Evolutionary conservation across 1,284 basidiomycete genomes (phyloP).

Genomic region (Termitomyces sp.): DNA sequence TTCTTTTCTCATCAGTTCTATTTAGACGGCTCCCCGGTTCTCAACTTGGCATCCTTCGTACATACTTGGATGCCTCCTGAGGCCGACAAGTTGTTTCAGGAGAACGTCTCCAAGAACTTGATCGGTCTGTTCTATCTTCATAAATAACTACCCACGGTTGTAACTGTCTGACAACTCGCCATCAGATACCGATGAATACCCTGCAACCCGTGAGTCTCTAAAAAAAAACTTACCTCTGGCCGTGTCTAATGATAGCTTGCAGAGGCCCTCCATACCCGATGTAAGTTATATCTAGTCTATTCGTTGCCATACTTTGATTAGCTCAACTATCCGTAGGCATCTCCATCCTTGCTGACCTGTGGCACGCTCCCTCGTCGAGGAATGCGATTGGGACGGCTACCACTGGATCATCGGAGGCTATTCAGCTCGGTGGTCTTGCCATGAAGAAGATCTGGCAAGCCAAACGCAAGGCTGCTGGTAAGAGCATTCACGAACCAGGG

Average conservation of each 20-base stretch:
- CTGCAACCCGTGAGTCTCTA: slow-evolving; percentile 60
- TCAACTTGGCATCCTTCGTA: slow-evolving; percentile 84
- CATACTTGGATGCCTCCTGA: slow-evolving; percentile 63
- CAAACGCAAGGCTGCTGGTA: slow-evolving; percentile 80
- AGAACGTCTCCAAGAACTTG: slow-evolving; percentile 86
- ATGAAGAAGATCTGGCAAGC: slow-evolving; percentile 96
- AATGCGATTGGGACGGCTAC: slow-evolving; percentile 88
- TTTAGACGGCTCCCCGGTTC: slow-evolving; percentile 65
- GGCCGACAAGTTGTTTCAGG: slow-evolving; percentile 65
- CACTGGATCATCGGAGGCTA: slow-evolving; percentile 90
- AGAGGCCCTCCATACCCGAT: slow-evolving; percentile 76
- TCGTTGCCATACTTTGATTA: no score
- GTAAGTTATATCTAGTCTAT: slow-evolving; percentile 28
- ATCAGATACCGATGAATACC: slow-evolving; percentile 73
- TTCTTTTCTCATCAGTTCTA: not conserved
- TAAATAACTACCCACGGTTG: not conserved
- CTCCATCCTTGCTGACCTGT: slow-evolving; percentile 87
- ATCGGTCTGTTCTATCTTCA: slow-evolving; percentile 42
- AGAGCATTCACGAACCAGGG: slow-evolving; percentile 82
- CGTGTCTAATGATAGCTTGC: slow-evolving; percentile 3
- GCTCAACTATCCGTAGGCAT: slow-evolving; percentile 33
- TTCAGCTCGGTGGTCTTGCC: slow-evolving; percentile 92
- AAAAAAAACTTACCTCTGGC: not conserved
- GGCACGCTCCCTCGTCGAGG: slow-evolving; percentile 78
- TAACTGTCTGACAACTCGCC: not conserved